Conservation (phyloP, 345 rosid genomes). For the Carallia brachiata region DNA sequence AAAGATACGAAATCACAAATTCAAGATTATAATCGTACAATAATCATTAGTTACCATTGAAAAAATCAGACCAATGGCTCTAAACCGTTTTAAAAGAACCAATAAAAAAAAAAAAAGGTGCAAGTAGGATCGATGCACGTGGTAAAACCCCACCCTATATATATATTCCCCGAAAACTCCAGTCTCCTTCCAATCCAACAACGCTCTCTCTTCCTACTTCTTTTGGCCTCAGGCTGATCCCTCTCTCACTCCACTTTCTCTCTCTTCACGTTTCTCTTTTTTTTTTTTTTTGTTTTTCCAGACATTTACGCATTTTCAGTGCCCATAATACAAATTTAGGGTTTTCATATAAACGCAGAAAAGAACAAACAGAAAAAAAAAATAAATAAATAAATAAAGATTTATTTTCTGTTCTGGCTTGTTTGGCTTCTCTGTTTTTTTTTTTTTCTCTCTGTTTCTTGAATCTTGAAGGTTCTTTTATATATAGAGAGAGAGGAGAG, state of each 20-base stretch:
- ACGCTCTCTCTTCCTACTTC: not conserved
- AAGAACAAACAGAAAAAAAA: not conserved
- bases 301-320: not conserved
- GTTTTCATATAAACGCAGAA: not conserved
- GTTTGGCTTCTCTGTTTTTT: not conserved
- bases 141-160: not conserved
- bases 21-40: too few species aligned
- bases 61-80: too few species aligned
- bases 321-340: too few species aligned
- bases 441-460: not conserved
- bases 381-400: not conserved
- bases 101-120: not conserved
- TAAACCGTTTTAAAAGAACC: not conserved
- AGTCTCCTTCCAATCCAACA: not conserved
- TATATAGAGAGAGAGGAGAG: not conserved
- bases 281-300: not conserved
- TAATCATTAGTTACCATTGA: too few species aligned
- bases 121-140: slow-evolving; percentile 18
- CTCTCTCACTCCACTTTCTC: not conserved
- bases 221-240: not conserved
- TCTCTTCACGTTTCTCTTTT: not conserved
- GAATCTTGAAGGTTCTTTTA: not conserved
- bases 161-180: not conserved
- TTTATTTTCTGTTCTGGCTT: not conserved
- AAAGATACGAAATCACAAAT: too few species aligned